Base-by-base conservation (phyloP, 306 rosid species). In the Quercus dentata region DNA sequence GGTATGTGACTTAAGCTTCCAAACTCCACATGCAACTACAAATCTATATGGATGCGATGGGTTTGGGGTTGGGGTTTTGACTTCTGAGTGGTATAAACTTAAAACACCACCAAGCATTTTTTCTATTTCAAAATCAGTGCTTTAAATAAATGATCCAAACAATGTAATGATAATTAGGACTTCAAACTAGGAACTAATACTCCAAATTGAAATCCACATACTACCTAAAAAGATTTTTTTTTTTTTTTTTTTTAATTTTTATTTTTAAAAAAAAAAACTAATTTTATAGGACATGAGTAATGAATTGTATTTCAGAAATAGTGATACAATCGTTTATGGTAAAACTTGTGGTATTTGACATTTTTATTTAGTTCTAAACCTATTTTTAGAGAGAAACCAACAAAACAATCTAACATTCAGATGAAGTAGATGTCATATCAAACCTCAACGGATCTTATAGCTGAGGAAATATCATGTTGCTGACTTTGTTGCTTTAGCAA, bases 401-500 rank as follows among this genome's bases (percentile, higher is more conserved):
- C 3, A 19, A 75, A 71, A 33, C 52, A 68, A 68, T 68, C 69
- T 49, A 30, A 58, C 1, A 35, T 14, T 73, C 6, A 35, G 57
- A 55, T 2, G 44, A 62, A 71, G 23, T 14, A 41, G 6, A 71
- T 6, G 69, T 44, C 19, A 64, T 55, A 76, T 38, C 89, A 73
- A 79, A 94, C 97, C 97, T 92, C 81, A 1, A 63, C 4, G 46
- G 44, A 78, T 56, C 27, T 68, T 28, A 65, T 58, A 73, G 72
- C 27, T 52, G 75, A 56, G 28, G 84, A 69, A 13, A 35, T 81
- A 71, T 83, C 82, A 64, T 59, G 63, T 33, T 55, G 87, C 72
- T 80, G 88, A 80, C 77, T 86, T 56, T 83, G 84, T 63, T 83
- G 87, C 79, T 89, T 94, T 33, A 89, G 44, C 68, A 86, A 83